Percentiles rank a stretch among this genome's conserved stretches.
Evolutionary conservation across 2,329 filamentous ascomycete species (phyloP).

Genomic region (Curvularia sp.): DNA sequence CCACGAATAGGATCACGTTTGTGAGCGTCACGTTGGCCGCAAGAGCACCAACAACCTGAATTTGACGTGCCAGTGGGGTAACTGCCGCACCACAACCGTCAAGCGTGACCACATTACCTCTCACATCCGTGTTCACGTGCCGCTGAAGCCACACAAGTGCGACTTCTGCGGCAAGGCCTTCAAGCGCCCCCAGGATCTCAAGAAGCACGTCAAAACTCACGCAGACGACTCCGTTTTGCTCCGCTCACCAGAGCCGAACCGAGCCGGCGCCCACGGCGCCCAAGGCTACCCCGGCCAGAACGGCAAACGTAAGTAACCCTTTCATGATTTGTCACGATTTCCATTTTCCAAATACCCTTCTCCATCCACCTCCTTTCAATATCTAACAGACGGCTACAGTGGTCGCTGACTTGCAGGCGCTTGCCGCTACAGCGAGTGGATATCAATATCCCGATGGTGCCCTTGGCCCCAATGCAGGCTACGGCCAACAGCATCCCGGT

Average conservation of each 20-base stretch:
- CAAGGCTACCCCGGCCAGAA: constrained; percentile 45
- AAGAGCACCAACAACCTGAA: constrained; percentile 99
- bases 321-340: constrained; percentile 4
- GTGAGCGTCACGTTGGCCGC: constrained; percentile 95
- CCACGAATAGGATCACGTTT: constrained; percentile 83
- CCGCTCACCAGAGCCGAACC: constrained; percentile 67
- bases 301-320: constrained; percentile 51
- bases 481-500: constrained; percentile 61
- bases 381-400: constrained; percentile 49
- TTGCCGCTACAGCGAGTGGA: constrained; percentile 57
- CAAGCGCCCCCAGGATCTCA: constrained; percentile 97
- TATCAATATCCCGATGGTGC: constrained; percentile 56
- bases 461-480: constrained; percentile 45
- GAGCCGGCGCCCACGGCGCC: constrained; percentile 49
- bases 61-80: constrained; percentile 95
- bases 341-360: not conserved
- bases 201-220: constrained; percentile 99
- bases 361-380: constrained; percentile 31
- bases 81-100: constrained; percentile 93
- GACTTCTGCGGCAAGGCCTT: constrained; percentile 99
- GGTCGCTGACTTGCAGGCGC: constrained; percentile 57
- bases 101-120: constrained; percentile 99
- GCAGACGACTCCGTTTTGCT: constrained; percentile 87
- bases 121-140: constrained; percentile 98
- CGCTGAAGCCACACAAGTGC: constrained; percentile 98